These are phyloP conservation scores for Rhododendron simsii DNA, from an alignment of 148 eudicot genomes.

Conservation along the genomic window DNA sequence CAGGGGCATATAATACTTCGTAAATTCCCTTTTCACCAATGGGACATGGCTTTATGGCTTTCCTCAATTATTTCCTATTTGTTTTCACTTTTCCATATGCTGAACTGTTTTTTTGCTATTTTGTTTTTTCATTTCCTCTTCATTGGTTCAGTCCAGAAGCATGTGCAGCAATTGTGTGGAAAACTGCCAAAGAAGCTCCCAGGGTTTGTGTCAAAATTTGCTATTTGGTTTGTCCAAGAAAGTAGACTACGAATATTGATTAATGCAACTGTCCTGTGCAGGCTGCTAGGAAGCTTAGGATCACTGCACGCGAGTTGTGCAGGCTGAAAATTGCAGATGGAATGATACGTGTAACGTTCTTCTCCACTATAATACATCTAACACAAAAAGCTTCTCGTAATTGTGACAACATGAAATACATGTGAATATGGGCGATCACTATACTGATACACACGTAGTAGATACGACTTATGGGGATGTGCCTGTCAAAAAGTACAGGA, in stretches of 20 bases:
- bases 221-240: conserved; percentile 1
- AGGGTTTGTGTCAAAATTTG: conserved; percentile 38
- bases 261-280: conserved; percentile 17
- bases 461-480: neutral
- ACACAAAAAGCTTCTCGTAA: neutral
- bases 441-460: neutral
- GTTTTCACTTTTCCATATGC: neutral
- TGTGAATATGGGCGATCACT: neutral
- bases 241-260: neutral
- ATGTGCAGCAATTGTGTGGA: conserved; percentile 92
- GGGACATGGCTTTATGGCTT: neutral
- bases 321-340: conserved; percentile 69
- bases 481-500: neutral
- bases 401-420: neutral
- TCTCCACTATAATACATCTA: neutral
- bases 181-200: conserved; percentile 81
- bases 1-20: neutral
- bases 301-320: conserved; percentile 67
- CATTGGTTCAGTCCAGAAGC: conserved; percentile 75
- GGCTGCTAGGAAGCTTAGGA: conserved; percentile 85
- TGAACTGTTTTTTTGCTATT: neutral
- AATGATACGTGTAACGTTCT: conserved; percentile 54
- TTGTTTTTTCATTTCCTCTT: conserved; percentile 10
- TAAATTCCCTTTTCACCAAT: neutral
- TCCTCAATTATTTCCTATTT: neutral